Conservation (phyloP, 306 rosid genomes). For the Gastrolobium villosum region DNA sequence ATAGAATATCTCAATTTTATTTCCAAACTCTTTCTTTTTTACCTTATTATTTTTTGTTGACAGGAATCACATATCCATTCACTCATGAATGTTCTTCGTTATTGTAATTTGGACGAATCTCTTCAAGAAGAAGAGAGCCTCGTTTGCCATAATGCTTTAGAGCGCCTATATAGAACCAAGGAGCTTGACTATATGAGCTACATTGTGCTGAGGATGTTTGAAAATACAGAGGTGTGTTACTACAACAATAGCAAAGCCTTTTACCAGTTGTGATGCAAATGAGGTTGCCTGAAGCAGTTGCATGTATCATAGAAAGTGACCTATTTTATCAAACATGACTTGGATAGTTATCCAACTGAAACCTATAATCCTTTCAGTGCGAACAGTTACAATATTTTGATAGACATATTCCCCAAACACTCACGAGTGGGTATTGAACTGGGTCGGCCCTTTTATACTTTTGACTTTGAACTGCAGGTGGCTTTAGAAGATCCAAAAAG, state of each 20-base stretch:
- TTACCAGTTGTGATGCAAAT: neutral
- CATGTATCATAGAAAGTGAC: no score
- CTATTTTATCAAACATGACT: neutral
- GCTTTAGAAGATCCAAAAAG: constrained; percentile 88
- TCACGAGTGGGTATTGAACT: no score
- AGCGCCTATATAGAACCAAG: constrained; percentile 81
- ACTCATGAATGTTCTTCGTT: constrained; percentile 95
- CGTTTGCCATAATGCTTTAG: constrained; percentile 73
- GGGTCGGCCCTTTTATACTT: no score
- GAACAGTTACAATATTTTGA: constrained; percentile 7
- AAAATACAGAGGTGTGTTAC: constrained; percentile 78
- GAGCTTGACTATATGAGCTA: constrained; percentile 99
- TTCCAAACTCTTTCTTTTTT: constrained; percentile 11
- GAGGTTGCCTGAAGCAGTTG: no score
- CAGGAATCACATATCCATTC: constrained; percentile 99
- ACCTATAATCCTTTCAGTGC: constrained; percentile 17
- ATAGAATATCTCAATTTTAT: constrained; percentile 3
- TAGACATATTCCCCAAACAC: no score
- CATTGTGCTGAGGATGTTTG: constrained; percentile 93
- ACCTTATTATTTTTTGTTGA: constrained; percentile 33
- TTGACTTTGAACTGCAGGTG: constrained; percentile 69
- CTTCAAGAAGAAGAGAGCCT: constrained; percentile 93
- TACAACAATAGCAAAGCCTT: neutral
- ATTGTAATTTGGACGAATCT: constrained; percentile 94
- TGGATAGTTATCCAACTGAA: constrained; percentile 1